Evolutionary conservation across 495 filamentous ascomycete species (phyloP).

Genomic region (Talaromyces adpressus): DNA sequence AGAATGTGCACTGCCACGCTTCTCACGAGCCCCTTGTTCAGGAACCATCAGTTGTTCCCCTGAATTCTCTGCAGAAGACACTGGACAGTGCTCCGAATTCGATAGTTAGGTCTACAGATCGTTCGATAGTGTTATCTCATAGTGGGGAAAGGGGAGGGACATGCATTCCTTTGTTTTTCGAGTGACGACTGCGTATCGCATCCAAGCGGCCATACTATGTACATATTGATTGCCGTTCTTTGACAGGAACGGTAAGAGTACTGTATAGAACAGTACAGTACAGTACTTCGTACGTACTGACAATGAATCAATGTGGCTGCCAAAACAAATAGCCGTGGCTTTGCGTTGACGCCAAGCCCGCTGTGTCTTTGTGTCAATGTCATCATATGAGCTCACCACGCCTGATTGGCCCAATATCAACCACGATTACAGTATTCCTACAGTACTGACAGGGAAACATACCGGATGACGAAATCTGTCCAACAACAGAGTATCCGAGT

Average conservation of each 20-base stretch:
- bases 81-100: too few relatives aligned
- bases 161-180: background rate
- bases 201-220: too few relatives aligned
- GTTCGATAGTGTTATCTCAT: background rate
- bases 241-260: background rate
- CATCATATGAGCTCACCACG: background rate
- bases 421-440: too few relatives aligned
- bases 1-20: constrained; percentile 4
- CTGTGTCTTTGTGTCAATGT: background rate
- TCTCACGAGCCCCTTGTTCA: background rate
- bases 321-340: too few relatives aligned
- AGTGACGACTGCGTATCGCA: background rate
- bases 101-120: background rate
- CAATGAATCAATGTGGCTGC: background rate
- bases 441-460: background rate
- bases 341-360: too few relatives aligned
- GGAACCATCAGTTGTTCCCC: background rate
- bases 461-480: background rate
- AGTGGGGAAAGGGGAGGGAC: background rate
- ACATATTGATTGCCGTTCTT: too few relatives aligned
- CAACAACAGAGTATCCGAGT: background rate
- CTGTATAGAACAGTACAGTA: background rate
- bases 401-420: too few relatives aligned
- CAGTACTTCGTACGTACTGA: background rate
- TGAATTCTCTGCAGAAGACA: background rate